phyloP scores from a whole-genome alignment of 768 basidiomycete genomes.

The Neoboletus brunneissimus region DNA sequence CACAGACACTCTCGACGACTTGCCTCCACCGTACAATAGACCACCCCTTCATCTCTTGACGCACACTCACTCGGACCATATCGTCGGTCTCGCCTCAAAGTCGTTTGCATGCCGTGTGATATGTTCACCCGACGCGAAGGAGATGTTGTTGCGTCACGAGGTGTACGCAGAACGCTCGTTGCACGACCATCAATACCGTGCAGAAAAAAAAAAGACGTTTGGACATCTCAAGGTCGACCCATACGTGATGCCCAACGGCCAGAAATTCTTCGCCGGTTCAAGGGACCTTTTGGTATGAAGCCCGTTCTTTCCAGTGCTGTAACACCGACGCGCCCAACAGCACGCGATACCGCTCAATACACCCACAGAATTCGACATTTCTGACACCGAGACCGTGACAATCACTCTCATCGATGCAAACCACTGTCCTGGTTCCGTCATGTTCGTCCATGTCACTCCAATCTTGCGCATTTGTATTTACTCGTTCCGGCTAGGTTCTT shows the following conservation, averaged over 20 bases:
- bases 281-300: slow-evolving; percentile 50
- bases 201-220: slow-evolving; percentile 48
- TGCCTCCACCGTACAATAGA: slow-evolving; percentile 32
- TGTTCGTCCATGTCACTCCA: slow-evolving; percentile 47
- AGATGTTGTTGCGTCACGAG: slow-evolving; percentile 81
- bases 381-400: slow-evolving; percentile 53
- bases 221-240: slow-evolving; percentile 64
- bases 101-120: slow-evolving; percentile 71
- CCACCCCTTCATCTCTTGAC: slow-evolving; percentile 70
- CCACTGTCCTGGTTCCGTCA: slow-evolving; percentile 92
- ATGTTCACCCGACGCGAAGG: slow-evolving; percentile 82
- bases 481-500: slow-evolving; percentile 62
- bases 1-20: slow-evolving; percentile 38
- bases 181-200: slow-evolving; percentile 39
- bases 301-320: not conserved
- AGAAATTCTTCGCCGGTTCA: slow-evolving; percentile 46
- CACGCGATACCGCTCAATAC: slow-evolving; percentile 56
- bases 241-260: slow-evolving; percentile 44
- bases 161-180: slow-evolving; percentile 62
- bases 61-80: slow-evolving; percentile 89
- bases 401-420: slow-evolving; percentile 89
- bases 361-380: slow-evolving; percentile 61
- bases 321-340: slow-evolving; percentile 33
- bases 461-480: not conserved
- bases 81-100: slow-evolving; percentile 69